Evolutionary conservation across 352 stramenopile genomes (phyloP).

Genomic region (Globisporangium takayamanum): DNA sequence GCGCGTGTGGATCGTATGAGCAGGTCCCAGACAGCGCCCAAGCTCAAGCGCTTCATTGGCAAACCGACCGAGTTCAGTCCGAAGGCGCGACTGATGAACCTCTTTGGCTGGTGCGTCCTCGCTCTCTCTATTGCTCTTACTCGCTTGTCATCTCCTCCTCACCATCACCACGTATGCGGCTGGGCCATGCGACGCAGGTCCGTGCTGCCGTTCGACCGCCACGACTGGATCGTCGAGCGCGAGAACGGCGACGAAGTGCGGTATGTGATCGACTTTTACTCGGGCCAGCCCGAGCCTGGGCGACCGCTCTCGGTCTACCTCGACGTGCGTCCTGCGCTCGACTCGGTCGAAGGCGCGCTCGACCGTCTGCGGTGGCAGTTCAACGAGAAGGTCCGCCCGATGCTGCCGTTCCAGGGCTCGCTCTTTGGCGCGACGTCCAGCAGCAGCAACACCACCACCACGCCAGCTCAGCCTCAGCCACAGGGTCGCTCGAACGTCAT

Average conservation of each 20-base stretch:
- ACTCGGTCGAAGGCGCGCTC: conserved; percentile 79
- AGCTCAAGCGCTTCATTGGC: conserved; percentile 93
- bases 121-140: conserved; percentile 18
- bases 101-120: conserved; percentile 55
- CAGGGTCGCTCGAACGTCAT: conserved; percentile 27
- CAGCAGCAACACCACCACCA: neutral
- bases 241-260: conserved; percentile 84
- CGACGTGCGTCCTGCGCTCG: conserved; percentile 95
- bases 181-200: conserved; percentile 23
- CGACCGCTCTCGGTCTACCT: conserved; percentile 91
- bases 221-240: conserved; percentile 97
- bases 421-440: conserved; percentile 26
- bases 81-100: conserved; percentile 90
- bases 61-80: conserved; percentile 93
- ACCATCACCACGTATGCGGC: neutral
- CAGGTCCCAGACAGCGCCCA: conserved; percentile 49
- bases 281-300: conserved; percentile 81
- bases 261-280: conserved; percentile 99
- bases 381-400: conserved; percentile 58
- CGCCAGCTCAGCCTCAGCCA: neutral
- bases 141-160: neutral
- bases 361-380: conserved; percentile 81
- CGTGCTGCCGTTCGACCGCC: conserved; percentile 95
- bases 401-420: conserved; percentile 63
- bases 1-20: conserved; percentile 7